A percentile compares a stretch with the other conserved stretches of the same genome.
phyloP scores from a whole-genome alignment of 2,329 filamentous ascomycete genomes.

The Epichloe bromicola region DNA sequence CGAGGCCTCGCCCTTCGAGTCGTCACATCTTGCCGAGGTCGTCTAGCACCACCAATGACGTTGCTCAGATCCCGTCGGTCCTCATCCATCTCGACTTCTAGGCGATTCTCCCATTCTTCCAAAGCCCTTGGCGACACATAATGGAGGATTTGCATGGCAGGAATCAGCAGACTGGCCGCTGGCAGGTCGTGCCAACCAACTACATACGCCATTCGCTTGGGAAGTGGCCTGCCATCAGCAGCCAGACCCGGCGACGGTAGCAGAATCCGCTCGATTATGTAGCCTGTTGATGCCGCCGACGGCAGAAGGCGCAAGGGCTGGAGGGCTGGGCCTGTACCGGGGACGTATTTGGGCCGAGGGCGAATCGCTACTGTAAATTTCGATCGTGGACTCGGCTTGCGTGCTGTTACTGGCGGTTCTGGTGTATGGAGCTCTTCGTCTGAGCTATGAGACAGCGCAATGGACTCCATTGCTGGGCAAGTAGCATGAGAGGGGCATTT shows the following conservation, averaged over 20 bases:
- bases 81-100: slow-evolving; percentile 29
- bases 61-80: slow-evolving; percentile 18
- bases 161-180: slow-evolving; percentile 32
- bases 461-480: not conserved
- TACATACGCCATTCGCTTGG: slow-evolving; percentile 37
- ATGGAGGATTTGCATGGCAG: slow-evolving; percentile 35
- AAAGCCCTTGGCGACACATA: slow-evolving; percentile 44
- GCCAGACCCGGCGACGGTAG: slow-evolving; percentile 24
- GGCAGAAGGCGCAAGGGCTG: slow-evolving; percentile 35
- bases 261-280: slow-evolving; percentile 41
- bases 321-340: slow-evolving; percentile 34
- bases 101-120: slow-evolving; percentile 42
- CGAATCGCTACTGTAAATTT: slow-evolving; percentile 2
- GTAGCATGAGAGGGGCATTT: not conserved
- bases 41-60: slow-evolving; percentile 14
- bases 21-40: slow-evolving; percentile 5
- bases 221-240: slow-evolving; percentile 22
- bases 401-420: not conserved
- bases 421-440: not conserved
- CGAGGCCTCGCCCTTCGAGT: slow-evolving; percentile 12
- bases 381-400: not conserved
- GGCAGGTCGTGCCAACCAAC: slow-evolving; percentile 42
- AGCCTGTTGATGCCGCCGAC: slow-evolving; percentile 38
- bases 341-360: slow-evolving; percentile 23
- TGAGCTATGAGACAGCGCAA: not conserved